Percentiles rank a stretch among this genome's conserved stretches.
These are phyloP conservation scores for Ascochyta lentis DNA, from an alignment of 2,329 filamentous ascomycete genomes.

Conservation along the genomic window DNA sequence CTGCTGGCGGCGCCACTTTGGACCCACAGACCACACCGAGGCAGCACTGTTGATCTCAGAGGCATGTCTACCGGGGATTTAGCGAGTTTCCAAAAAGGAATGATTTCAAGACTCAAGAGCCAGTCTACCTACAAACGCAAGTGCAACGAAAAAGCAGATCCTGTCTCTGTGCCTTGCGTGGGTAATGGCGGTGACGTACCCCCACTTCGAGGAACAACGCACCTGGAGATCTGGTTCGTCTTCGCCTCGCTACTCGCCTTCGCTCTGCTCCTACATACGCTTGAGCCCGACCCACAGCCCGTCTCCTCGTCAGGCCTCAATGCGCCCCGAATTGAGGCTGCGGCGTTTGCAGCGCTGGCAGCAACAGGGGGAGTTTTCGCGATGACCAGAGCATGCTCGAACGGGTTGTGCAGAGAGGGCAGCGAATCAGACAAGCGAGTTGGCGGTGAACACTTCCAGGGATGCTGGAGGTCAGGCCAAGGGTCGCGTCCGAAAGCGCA, in stretches of 20 bases:
- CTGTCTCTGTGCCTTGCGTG: constrained; percentile 21
- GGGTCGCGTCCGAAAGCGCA: constrained; percentile 38
- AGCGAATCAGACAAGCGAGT: constrained; percentile 41
- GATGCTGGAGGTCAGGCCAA: constrained; percentile 40
- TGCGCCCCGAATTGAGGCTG: constrained; percentile 38
- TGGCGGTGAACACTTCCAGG: constrained; percentile 50
- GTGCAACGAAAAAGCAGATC: constrained; percentile 41
- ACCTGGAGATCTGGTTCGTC: constrained; percentile 25
- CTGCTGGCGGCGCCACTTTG: constrained; percentile 47
- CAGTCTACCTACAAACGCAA: constrained; percentile 19
- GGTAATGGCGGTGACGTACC: constrained; percentile 43
- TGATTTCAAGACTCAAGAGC: constrained; percentile 31
- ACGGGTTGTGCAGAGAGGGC: constrained; percentile 32
- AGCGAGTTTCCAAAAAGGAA: constrained; percentile 39
- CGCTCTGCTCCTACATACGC: constrained; percentile 28
- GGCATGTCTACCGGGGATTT: constrained; percentile 38
- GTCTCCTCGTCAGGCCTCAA: constrained; percentile 38
- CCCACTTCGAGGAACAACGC: constrained; percentile 34
- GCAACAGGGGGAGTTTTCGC: constrained; percentile 29
- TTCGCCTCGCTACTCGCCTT: constrained; percentile 35
- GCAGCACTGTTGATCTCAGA: constrained; percentile 40
- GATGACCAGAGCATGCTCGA: constrained; percentile 28
- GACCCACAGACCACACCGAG: constrained; percentile 41
- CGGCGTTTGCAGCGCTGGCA: constrained; percentile 31
- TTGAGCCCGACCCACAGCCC: constrained; percentile 38